Base-by-base conservation (phyloP, 2,329 filamentous ascomycete species). In the Colletotrichum sp. region DNA sequence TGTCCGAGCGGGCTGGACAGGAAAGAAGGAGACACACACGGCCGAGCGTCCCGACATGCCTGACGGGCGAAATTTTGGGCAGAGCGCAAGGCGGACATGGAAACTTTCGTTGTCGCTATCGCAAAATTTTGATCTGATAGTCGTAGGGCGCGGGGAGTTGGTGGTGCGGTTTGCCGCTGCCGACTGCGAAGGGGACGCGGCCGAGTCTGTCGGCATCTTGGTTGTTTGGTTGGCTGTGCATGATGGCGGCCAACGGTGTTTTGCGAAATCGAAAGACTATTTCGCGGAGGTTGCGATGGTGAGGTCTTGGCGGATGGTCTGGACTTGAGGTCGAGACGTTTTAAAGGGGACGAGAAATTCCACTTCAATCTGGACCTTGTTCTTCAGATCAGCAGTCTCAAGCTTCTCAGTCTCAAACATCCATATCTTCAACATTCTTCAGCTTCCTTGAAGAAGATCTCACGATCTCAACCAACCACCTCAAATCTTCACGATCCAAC, bases 101-200 rank as follows among this genome's bases (percentile, higher is more conserved):
- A 65, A 73, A 69, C 32, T 69, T 30, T 75, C 64, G 43, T 36
- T 3, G 43, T 68, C 70, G 58, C 38, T 26, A 9, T 75, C 73
- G 64, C 64, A 36, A 32, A 15, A 18, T 9, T 10, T n/a, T 30
- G 43, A 21, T 21, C n/a, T 52, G 10, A 52, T 52, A 21, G 43
- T 65, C 16, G 24, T 21, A 34, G n/a, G 55, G 28, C n/a, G 43
- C 34, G 56, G 32, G 58, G 16, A 36, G 15, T 16, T 8, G 4
- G 32, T 3, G 15, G 34, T 32, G 21, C 16, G 43, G 43, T 21
- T 52, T 52, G 43, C n/a, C 43, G 43, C 43, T 24, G 43, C 43
- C 43, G n/a, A 13, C 26, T 62, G 8, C 69, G 32, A 67, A 32
- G 56, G 16, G 8, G 12, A 24, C 26, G 43, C 43, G 38, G 56